phyloP scores from a whole-genome alignment of 257 asterid species.

The Pogostemon cablin region DNA sequence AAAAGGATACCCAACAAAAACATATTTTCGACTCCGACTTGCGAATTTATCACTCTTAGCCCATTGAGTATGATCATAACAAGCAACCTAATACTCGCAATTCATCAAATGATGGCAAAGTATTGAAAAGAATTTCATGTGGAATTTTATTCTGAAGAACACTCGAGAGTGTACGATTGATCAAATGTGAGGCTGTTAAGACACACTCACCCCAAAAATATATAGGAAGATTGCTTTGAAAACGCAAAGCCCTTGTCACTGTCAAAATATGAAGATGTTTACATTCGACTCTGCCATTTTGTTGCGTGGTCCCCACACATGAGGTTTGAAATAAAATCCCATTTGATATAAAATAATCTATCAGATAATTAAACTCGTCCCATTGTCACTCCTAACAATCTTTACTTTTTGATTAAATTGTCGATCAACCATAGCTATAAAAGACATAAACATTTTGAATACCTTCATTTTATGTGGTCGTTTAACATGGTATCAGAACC shows the following conservation, averaged over 20 bases:
- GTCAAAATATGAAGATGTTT: not conserved
- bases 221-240: not conserved
- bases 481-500: too few relatives aligned
- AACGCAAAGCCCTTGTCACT: not conserved
- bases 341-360: not conserved
- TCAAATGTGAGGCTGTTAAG: not conserved
- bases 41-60: not conserved
- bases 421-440: too few relatives aligned
- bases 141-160: too few relatives aligned
- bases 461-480: too few relatives aligned
- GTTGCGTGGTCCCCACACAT: not conserved
- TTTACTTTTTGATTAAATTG: not conserved
- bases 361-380: not conserved
- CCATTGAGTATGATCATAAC: not conserved
- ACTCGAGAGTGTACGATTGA: not conserved
- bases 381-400: not conserved
- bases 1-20: conserved; percentile 26
- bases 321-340: conserved; percentile 6
- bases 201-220: not conserved
- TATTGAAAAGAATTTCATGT: not conserved
- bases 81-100: not conserved
- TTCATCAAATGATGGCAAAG: not conserved
- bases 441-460: too few relatives aligned
- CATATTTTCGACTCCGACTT: conserved; percentile 33
- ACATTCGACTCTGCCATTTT: not conserved